A percentile compares a stretch with the other conserved stretches of the same genome.
These are phyloP conservation scores for Wilhelminamyces savonicus DNA, from an alignment of 805 yeast species.

Conservation along the genomic window DNA sequence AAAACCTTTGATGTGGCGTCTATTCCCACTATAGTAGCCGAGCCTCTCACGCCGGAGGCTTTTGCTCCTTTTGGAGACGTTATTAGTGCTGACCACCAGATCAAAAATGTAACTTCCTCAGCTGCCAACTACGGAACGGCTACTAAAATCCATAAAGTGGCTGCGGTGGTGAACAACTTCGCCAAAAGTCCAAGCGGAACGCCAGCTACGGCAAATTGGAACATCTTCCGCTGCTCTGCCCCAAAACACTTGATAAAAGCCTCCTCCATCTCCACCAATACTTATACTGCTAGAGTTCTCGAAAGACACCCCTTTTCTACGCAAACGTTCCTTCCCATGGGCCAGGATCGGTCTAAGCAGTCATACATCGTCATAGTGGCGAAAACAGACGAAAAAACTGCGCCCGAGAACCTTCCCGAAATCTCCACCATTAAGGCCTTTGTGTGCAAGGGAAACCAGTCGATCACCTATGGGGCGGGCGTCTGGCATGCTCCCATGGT, in stretches of 20 bases:
- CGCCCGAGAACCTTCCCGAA: slow-evolving; percentile 49
- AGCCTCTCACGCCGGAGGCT: slow-evolving; percentile 56
- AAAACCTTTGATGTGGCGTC: too few species aligned
- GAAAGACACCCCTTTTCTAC: slow-evolving; percentile 89
- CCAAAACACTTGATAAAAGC: slow-evolving; percentile 52
- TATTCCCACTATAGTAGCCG: slow-evolving; percentile 47
- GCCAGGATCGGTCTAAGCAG: slow-evolving; percentile 39
- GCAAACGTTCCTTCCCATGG: slow-evolving; percentile 92
- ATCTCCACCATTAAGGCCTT: slow-evolving; percentile 59
- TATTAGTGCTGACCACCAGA: slow-evolving; percentile 72
- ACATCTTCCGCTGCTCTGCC: slow-evolving; percentile 75
- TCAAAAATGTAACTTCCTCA: slow-evolving; percentile 33
- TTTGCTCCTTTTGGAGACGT: slow-evolving; percentile 72
- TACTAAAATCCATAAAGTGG: slow-evolving; percentile 63
- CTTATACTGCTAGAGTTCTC: slow-evolving; percentile 57
- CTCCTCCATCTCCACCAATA: slow-evolving; percentile 2
- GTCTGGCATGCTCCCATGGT: slow-evolving; percentile 98
- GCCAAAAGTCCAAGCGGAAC: slow-evolving; percentile 38
- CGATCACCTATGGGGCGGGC: slow-evolving; percentile 80
- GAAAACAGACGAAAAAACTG: slow-evolving; percentile 31
- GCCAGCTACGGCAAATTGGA: slow-evolving; percentile 63
- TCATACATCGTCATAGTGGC: slow-evolving; percentile 85
- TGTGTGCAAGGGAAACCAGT: slow-evolving; percentile 73
- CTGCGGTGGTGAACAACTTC: slow-evolving; percentile 56
- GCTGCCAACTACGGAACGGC: slow-evolving; percentile 96